Evolutionary conservation across 305 asterid genomes (phyloP).

Genomic region (Coffea humblotiana): DNA sequence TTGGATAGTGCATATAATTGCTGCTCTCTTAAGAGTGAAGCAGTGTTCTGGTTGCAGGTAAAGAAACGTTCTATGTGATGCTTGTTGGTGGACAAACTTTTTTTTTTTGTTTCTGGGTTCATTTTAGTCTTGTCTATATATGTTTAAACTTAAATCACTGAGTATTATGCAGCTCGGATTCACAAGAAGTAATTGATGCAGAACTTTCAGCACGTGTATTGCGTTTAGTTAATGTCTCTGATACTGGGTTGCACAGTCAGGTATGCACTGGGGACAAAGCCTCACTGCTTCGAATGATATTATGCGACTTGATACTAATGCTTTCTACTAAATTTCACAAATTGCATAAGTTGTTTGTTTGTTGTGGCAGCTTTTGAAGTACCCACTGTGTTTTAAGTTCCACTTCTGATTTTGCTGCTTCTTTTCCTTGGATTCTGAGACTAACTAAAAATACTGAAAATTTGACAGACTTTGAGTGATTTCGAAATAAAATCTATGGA

Average conservation of each 20-base stretch:
- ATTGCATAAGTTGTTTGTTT: background rate
- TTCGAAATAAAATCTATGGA: too few relatives aligned
- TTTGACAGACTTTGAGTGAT: too few relatives aligned
- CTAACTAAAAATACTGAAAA: too few relatives aligned
- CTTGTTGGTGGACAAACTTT: background rate
- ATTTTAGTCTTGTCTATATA: background rate
- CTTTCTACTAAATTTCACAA: background rate
- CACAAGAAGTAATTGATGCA: slow-evolving; percentile 94
- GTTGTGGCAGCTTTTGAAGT: background rate
- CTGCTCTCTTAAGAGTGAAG: slow-evolving; percentile 76
- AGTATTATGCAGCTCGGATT: slow-evolving; percentile 55
- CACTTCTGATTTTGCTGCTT: too few relatives aligned
- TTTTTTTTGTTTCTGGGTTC: background rate
- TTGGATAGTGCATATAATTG: slow-evolving; percentile 94
- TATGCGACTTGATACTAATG: background rate
- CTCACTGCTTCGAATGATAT: background rate
- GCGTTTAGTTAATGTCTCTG: slow-evolving; percentile 84
- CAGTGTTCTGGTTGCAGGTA: slow-evolving; percentile 90
- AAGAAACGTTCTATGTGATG: background rate
- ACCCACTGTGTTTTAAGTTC: background rate
- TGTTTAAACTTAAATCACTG: background rate
- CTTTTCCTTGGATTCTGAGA: too few relatives aligned
- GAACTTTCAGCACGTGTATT: slow-evolving; percentile 96
- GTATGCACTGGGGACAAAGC: slow-evolving; percentile 28
- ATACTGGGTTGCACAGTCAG: slow-evolving; percentile 86